A percentile compares a stretch with the other conserved stretches of the same genome.
Evolutionary conservation across 2,329 filamentous ascomycete species (phyloP).

Genomic region (Trichoderma harzianum): DNA sequence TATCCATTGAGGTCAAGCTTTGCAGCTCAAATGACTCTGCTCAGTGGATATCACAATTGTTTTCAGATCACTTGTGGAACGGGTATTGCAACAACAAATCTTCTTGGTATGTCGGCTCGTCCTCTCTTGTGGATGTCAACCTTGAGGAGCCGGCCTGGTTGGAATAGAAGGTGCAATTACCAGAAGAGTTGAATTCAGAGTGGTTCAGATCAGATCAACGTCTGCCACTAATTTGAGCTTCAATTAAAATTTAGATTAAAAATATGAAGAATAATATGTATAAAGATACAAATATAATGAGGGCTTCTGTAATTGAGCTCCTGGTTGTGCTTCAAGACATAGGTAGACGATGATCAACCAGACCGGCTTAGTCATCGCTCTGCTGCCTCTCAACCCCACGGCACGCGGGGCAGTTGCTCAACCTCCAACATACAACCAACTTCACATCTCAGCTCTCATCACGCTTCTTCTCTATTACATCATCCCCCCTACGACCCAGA

Average conservation of each 20-base stretch:
- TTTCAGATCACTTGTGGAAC: neutral
- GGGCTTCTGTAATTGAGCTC: neutral
- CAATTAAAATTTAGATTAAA: neutral
- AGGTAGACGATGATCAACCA: neutral
- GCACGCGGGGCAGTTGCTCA: slow-evolving; percentile 1
- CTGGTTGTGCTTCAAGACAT: neutral
- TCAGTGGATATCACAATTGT: neutral
- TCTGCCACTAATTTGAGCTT: neutral
- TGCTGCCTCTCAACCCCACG: neutral
- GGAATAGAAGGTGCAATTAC: neutral
- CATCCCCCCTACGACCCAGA: neutral
- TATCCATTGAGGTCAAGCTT: neutral
- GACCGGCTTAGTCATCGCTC: neutral
- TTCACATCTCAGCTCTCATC: neutral
- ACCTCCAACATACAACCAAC: neutral
- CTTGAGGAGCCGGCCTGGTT: neutral
- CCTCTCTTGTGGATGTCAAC: neutral
- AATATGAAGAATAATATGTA: neutral
- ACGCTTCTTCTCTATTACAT: neutral
- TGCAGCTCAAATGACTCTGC: neutral
- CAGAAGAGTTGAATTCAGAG: neutral
- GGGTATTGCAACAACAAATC: neutral
- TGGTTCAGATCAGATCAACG: neutral
- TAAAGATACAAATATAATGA: neutral
- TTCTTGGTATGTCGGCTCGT: neutral